These are phyloP conservation scores for Barbatosphaeria neglecta DNA, from an alignment of 495 filamentous ascomycete species.

Conservation along the genomic window DNA sequence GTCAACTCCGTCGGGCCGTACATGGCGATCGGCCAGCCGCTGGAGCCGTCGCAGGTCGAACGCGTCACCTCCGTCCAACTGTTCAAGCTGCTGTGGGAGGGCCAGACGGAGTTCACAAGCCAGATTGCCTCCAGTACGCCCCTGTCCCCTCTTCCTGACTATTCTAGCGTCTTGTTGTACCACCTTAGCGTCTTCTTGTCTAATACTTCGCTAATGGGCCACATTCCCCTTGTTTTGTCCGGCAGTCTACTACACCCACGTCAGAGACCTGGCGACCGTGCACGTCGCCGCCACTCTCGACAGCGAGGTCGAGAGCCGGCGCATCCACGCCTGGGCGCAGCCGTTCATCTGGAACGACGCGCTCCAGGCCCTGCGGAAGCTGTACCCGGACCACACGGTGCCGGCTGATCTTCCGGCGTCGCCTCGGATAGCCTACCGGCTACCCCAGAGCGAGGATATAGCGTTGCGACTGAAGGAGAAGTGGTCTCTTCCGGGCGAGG, in stretches of 20 bases:
- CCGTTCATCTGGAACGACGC: conserved; percentile 27
- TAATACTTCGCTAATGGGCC: too few species aligned
- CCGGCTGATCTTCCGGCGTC: background rate
- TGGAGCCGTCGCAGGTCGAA: background rate
- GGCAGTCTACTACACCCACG: conserved; percentile 21
- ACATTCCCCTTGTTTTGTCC: background rate
- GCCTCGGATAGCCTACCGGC: background rate
- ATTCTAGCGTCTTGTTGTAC: background rate
- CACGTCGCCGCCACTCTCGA: conserved; percentile 29
- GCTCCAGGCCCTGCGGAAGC: conserved; percentile 7
- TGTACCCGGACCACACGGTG: conserved; percentile 6
- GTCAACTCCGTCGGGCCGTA: conserved; percentile 1
- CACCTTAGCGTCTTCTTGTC: background rate
- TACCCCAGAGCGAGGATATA: background rate
- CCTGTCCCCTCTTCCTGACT: too few species aligned
- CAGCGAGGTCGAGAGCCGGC: conserved; percentile 20
- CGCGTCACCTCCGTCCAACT: background rate
- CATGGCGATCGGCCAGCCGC: background rate
- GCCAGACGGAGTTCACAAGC: background rate
- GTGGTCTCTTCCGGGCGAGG: background rate
- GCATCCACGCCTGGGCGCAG: conserved; percentile 31
- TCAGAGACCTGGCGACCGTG: conserved; percentile 31
- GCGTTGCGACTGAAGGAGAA: background rate
- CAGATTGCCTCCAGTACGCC: background rate
- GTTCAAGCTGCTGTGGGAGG: background rate